Conservation (phyloP, 306 rosid genomes). For the Adenanthera pavonina region DNA sequence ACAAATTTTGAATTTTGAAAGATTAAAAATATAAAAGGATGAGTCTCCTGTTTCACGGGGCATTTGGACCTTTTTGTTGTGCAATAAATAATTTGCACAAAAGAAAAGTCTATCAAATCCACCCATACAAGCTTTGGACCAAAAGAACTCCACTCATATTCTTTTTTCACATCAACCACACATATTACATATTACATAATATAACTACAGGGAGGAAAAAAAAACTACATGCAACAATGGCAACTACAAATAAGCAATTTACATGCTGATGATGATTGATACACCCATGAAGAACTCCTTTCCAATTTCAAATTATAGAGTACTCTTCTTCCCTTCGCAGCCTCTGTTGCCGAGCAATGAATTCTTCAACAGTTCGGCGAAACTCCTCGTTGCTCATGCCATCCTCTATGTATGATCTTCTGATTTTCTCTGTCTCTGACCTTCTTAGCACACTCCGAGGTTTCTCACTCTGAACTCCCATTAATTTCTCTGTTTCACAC, state of each 20-base stretch:
- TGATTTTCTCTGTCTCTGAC: constrained; percentile 61
- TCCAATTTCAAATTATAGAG: constrained; percentile 12
- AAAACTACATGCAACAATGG: neutral
- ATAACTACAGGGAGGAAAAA: neutral
- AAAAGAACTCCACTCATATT: no score
- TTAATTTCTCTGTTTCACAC: constrained; percentile 54
- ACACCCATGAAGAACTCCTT: neutral
- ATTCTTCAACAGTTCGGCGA: constrained; percentile 74
- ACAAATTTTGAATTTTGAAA: no score
- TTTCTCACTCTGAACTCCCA: constrained; percentile 37
- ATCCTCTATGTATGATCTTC: constrained; percentile 57
- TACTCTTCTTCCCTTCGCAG: constrained; percentile 60
- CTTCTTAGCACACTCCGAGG: constrained; percentile 41
- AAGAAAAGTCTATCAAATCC: no score
- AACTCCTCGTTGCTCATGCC: constrained; percentile 81
- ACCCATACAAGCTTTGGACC: neutral
- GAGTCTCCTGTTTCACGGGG: no score
- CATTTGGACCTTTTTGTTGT: no score
- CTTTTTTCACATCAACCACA: neutral
- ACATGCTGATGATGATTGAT: neutral
- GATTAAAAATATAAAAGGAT: no score
- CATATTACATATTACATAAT: neutral
- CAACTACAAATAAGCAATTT: constrained; percentile 7
- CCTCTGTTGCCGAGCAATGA: constrained; percentile 83
- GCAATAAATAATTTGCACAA: no score